phyloP scores from a whole-genome alignment of 1,284 basidiomycete species.

The Pholiota adiposa region DNA sequence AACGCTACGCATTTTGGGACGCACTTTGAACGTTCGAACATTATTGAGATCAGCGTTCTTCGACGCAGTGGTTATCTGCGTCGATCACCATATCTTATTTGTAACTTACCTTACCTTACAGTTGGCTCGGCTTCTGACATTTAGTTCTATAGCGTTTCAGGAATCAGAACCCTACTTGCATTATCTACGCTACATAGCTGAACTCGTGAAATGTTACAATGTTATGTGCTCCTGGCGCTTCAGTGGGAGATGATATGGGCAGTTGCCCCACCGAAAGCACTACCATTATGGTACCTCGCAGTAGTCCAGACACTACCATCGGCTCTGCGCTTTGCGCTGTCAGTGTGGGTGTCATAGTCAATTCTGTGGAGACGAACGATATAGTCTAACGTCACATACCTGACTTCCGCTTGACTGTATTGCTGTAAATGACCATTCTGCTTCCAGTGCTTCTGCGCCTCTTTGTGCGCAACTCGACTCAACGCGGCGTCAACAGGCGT shows the following conservation, averaged over 20 bases:
- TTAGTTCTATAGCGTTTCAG: no score
- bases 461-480: not conserved
- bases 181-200: not conserved
- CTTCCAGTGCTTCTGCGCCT: not conserved
- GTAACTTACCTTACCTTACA: no score
- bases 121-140: no score
- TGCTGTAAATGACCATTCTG: not conserved
- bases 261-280: not conserved
- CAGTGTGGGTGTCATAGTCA: no score
- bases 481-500: not conserved
- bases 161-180: not conserved
- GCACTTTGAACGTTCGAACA: no score
- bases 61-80: no score
- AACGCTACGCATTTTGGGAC: no score
- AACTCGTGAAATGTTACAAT: not conserved
- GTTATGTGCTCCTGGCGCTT: not conserved
- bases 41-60: no score
- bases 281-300: not conserved
- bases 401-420: conserved; percentile 1
- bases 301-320: conserved; percentile 3
- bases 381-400: not conserved
- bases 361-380: not conserved
- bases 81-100: no score
- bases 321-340: not conserved
- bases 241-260: not conserved